Evolutionary conservation across 352 stramenopile species (phyloP), one percentile per base, ranked within the genome.

Genomic region (Globisporangium solare): DNA sequence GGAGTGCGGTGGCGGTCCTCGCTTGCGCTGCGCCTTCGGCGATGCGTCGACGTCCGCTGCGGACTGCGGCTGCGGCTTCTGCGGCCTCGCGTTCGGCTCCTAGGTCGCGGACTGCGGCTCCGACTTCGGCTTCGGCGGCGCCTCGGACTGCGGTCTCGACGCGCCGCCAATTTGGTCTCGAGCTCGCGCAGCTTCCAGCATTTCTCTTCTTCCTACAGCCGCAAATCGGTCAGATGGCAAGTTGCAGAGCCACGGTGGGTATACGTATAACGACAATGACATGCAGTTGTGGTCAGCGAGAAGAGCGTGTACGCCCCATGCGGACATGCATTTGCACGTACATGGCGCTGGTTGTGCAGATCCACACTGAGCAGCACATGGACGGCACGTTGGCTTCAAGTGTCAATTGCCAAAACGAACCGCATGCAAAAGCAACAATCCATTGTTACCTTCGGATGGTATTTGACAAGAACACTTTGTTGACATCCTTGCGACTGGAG

Each of bases 121-220:
- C 60, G 31, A 54, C 60, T 81, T 15, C 63, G 52, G 24, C 59
- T 67, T 51, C 52, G 48, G 31, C 51, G 48, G n/a, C 32, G 60
- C 22, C 52, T 35, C 27, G 27, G 54, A 27, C 56, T 59, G 15
- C 22, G 41, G 41, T 32, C n/a, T 70, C 60, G 41, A 18, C 49
- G 56, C 0, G 59, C 5, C 2, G 46, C 48, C 4, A 77, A 42
- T 46, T 74, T 68, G 15, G 60, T 50, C 54, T 81, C 67, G 32
- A 88, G 70, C 20, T 68, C 58, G 18, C 69, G 60, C 46, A 76
- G 51, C 21, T 60, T 84, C 79, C 79, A 89, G 67, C 66, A 83
- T 45, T 76, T 82, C 10, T 84, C 77, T 47, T 88, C 76, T 35
- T 83, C 71, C 68, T 77, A n/a, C n/a, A n/a, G n/a, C n/a, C n/a